phyloP scores from a whole-genome alignment of 306 rosid species.

The Fragaria vesca region DNA sequence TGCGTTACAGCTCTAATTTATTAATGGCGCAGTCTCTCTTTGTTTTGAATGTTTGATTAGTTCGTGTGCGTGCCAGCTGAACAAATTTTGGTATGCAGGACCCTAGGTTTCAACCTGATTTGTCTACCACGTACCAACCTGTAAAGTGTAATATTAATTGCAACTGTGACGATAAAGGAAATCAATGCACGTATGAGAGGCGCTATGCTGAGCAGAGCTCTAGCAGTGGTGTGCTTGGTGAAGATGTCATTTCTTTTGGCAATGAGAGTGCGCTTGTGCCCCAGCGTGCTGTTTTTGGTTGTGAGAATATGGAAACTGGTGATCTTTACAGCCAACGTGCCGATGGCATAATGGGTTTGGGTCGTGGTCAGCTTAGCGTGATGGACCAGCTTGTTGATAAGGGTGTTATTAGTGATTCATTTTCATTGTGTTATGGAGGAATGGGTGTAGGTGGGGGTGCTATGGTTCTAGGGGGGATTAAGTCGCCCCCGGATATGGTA shows the following conservation, averaged over 20 bases:
- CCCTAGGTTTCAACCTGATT: conserved; percentile 44
- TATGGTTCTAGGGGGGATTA: conserved; percentile 47
- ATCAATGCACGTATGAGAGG: conserved; percentile 51
- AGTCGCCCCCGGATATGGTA: conserved; percentile 49
- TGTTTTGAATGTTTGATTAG: neutral
- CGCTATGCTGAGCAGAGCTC: conserved; percentile 55
- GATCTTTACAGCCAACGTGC: conserved; percentile 55
- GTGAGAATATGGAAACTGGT: conserved; percentile 53
- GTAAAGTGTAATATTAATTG: conserved; percentile 42
- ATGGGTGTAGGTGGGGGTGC: conserved; percentile 64
- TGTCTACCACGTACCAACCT: conserved; percentile 45
- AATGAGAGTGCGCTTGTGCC: conserved; percentile 45
- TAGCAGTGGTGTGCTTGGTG: conserved; percentile 48
- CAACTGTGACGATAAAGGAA: conserved; percentile 38
- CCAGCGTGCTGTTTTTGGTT: conserved; percentile 55
- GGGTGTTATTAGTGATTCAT: conserved; percentile 45
- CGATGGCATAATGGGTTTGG: conserved; percentile 56
- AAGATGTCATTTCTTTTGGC: conserved; percentile 49
- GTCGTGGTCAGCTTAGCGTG: conserved; percentile 50
- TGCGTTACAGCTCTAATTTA: neutral
- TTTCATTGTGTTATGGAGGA: conserved; percentile 55
- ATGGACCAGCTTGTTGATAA: conserved; percentile 56
- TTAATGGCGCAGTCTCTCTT: neutral
- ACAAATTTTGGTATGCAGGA: conserved; percentile 27
- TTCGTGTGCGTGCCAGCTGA: neutral